These are phyloP conservation scores for Capronia epimyces DNA, from an alignment of 2,329 filamentous ascomycete genomes.

Conservation along the genomic window DNA sequence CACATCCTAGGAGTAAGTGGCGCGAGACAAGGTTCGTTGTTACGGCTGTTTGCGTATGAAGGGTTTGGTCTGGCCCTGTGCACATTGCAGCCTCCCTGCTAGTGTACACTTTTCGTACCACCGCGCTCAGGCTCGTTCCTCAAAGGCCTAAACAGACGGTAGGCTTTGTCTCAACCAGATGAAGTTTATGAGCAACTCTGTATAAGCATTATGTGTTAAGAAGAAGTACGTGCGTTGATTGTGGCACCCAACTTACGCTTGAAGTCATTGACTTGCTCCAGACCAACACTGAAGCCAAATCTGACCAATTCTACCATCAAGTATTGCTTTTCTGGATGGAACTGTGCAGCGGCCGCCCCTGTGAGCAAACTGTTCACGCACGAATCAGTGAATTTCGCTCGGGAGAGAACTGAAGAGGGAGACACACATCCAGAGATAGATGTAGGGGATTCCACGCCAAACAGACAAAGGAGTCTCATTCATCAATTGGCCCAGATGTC, in stretches of 20 bases:
- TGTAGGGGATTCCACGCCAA: conserved; percentile 10
- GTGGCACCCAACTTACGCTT: conserved; percentile 4
- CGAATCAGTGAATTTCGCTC: background rate
- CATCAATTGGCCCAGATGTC: background rate
- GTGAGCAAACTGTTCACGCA: conserved; percentile 4
- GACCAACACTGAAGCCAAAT: conserved; percentile 14
- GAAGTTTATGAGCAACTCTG: conserved; percentile 12
- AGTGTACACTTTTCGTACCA: background rate
- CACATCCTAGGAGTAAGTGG: no score
- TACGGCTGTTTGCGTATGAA: background rate
- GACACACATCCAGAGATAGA: conserved; percentile 15
- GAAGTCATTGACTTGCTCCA: conserved; percentile 11
- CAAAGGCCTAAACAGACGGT: background rate
- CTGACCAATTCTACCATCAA: conserved; percentile 11
- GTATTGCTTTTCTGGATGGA: conserved; percentile 10
- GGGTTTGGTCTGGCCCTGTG: background rate
- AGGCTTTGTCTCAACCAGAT: conserved; percentile 10
- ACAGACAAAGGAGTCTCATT: background rate
- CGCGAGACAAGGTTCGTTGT: background rate
- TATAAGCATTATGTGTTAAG: background rate
- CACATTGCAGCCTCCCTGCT: background rate
- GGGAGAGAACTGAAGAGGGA: no score
- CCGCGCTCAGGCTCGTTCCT: background rate
- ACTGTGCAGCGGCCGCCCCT: conserved; percentile 9
- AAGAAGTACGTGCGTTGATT: background rate